These are phyloP conservation scores for Castanea mollissima DNA, from an alignment of 306 rosid genomes.

Conservation along the genomic window DNA sequence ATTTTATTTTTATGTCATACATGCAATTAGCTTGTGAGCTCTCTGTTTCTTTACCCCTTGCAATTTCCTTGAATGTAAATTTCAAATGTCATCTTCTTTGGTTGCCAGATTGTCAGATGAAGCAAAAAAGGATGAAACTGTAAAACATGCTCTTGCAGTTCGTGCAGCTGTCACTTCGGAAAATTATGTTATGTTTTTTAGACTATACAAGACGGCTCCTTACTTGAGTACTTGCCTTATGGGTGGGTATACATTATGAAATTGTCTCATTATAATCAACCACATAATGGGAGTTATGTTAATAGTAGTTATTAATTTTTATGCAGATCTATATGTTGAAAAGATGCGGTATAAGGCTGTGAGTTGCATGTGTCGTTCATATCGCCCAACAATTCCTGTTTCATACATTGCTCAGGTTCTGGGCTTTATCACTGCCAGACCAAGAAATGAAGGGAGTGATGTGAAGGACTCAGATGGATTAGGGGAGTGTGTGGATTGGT, in stretches of 20 bases:
- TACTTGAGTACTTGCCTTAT: constrained; percentile 82
- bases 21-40: neutral
- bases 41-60: neutral
- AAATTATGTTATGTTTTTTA: constrained; percentile 79
- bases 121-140: constrained; percentile 76
- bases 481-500: constrained; percentile 92
- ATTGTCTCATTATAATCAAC: constrained; percentile 4
- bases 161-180: constrained; percentile 91
- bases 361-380: constrained; percentile 90
- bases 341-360: constrained; percentile 93
- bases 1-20: neutral
- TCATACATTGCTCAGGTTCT: constrained; percentile 76
- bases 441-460: constrained; percentile 41
- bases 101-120: constrained; percentile 62
- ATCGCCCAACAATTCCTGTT: constrained; percentile 87
- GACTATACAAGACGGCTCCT: constrained; percentile 87
- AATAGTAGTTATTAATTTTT: constrained; percentile 6
- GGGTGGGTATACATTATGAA: constrained; percentile 53
- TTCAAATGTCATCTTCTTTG: constrained; percentile 27
- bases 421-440: constrained; percentile 50
- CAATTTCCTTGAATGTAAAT: neutral
- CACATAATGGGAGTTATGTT: neutral
- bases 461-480: constrained; percentile 61
- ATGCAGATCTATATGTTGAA: constrained; percentile 82
- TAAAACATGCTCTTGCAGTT: constrained; percentile 93